A percentile compares a stretch with the other conserved stretches of the same genome.
Evolutionary conservation across 306 rosid genomes (phyloP).

Genomic region (Elaeagnus macrophylla): DNA sequence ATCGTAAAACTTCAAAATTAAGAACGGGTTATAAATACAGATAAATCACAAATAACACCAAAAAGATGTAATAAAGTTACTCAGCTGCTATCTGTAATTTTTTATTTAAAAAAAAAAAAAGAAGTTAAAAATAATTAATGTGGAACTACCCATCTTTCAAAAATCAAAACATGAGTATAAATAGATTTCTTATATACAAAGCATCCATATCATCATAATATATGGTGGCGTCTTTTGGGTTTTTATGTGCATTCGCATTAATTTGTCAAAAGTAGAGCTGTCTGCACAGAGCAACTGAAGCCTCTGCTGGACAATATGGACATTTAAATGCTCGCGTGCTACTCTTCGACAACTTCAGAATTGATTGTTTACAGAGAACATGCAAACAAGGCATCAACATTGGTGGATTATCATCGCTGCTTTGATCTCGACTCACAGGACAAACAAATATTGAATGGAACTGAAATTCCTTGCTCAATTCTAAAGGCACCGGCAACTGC

Average conservation of each 20-base stretch:
- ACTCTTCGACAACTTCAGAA: constrained; percentile 59
- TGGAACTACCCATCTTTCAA: constrained; percentile 18
- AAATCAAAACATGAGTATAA: constrained; percentile 22
- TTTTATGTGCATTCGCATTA: neutral
- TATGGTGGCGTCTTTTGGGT: neutral
- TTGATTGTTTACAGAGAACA: constrained; percentile 85
- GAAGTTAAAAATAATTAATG: constrained; percentile 23
- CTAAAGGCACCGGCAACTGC: constrained; percentile 77
- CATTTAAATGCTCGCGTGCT: constrained; percentile 65
- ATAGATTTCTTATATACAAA: constrained; percentile 42
- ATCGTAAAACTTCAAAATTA: too few relatives aligned
- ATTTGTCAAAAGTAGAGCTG: constrained; percentile 50
- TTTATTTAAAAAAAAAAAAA: constrained; percentile 12
- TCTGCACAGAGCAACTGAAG: constrained; percentile 51
- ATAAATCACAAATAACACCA: too few relatives aligned
- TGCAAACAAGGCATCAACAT: constrained; percentile 79
- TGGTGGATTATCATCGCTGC: constrained; percentile 77
- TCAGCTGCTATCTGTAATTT: too few relatives aligned
- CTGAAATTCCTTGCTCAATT: constrained; percentile 73
- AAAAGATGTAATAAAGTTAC: too few relatives aligned
- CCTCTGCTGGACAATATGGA: constrained; percentile 71
- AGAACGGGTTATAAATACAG: too few relatives aligned
- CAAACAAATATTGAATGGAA: constrained; percentile 83
- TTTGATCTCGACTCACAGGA: constrained; percentile 83
- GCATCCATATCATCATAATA: neutral